phyloP scores from a whole-genome alignment of 345 rosid species.

The Citrus unshiu region DNA sequence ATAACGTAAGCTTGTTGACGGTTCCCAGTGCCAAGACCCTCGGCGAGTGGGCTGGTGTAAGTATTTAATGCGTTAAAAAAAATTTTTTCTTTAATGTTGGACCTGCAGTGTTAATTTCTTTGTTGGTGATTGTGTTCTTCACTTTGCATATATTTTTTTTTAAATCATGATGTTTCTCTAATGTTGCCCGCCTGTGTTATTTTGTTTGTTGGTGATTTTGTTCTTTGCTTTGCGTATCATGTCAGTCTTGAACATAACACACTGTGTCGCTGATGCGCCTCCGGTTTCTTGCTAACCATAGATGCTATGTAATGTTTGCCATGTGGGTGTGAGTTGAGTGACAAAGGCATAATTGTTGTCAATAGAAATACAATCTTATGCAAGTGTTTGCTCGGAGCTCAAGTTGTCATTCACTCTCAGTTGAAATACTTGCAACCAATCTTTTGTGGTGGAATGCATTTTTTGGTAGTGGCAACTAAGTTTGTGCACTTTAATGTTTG shows the following conservation, averaged over 20 bases:
- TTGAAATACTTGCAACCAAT: neutral
- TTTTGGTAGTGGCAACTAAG: neutral
- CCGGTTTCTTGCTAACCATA: too few species aligned
- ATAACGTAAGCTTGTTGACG: conserved; percentile 54
- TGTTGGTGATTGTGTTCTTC: neutral
- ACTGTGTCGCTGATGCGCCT: too few species aligned
- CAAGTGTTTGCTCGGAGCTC: neutral
- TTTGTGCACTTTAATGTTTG: neutral
- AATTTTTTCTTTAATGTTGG: neutral
- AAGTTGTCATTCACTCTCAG: neutral
- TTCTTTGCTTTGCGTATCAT: too few species aligned
- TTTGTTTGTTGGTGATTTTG: too few species aligned
- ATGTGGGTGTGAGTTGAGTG: neutral
- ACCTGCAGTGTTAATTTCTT: neutral
- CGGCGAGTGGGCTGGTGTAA: conserved; percentile 95
- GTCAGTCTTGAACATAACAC: too few species aligned
- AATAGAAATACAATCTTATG: neutral
- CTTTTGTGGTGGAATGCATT: neutral
- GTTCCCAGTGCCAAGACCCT: conserved; percentile 87
- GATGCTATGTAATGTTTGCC: too few species aligned
- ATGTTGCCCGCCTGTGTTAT: too few species aligned
- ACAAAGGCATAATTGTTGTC: neutral
- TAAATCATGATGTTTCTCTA: too few species aligned
- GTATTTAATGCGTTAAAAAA: conserved; percentile 9
- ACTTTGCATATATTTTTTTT: neutral